Percentiles rank a stretch among this genome's conserved stretches.
Evolutionary conservation across 495 filamentous ascomycete genomes (phyloP).

Genomic region (Neurospora terricola): DNA sequence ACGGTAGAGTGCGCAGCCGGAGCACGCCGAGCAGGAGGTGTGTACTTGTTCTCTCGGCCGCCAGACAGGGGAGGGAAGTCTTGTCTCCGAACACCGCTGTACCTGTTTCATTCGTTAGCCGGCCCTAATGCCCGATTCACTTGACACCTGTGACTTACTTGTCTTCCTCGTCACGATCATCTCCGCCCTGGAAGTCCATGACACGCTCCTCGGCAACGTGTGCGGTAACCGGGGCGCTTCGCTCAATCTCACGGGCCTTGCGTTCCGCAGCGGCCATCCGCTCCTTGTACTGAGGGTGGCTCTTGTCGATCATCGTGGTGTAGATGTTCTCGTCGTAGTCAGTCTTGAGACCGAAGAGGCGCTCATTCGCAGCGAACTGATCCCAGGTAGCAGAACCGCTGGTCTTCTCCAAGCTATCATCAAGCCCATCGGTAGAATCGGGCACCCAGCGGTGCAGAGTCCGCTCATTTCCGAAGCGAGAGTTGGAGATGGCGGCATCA

Average conservation of each 20-base stretch:
- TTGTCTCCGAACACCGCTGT: slow-evolving; percentile 80
- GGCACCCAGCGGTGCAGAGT: slow-evolving; percentile 79
- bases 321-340: slow-evolving; percentile 92
- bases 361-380: slow-evolving; percentile 86
- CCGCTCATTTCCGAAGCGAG: slow-evolving; percentile 58
- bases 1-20: slow-evolving; percentile 64
- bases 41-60: slow-evolving; percentile 64
- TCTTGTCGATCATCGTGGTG: slow-evolving; percentile 80
- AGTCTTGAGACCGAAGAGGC: slow-evolving; percentile 73
- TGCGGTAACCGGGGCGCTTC: slow-evolving; percentile 52
- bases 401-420: slow-evolving; percentile 59
- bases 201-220: slow-evolving; percentile 87
- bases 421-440: slow-evolving; percentile 47
- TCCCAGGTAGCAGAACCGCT: slow-evolving; percentile 57
- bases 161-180: slow-evolving; percentile 71
- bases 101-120: slow-evolving; percentile 42
- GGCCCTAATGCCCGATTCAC: neutral
- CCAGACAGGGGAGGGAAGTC: slow-evolving; percentile 55
- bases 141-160: slow-evolving; percentile 49
- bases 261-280: slow-evolving; percentile 66
- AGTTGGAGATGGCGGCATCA: slow-evolving; percentile 78
- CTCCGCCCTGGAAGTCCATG: slow-evolving; percentile 42
- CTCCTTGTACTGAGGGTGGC: slow-evolving; percentile 67
- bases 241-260: slow-evolving; percentile 86
- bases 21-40: slow-evolving; percentile 74